Conservation (phyloP, 345 rosid genomes). For the Brassica carinata region DNA sequence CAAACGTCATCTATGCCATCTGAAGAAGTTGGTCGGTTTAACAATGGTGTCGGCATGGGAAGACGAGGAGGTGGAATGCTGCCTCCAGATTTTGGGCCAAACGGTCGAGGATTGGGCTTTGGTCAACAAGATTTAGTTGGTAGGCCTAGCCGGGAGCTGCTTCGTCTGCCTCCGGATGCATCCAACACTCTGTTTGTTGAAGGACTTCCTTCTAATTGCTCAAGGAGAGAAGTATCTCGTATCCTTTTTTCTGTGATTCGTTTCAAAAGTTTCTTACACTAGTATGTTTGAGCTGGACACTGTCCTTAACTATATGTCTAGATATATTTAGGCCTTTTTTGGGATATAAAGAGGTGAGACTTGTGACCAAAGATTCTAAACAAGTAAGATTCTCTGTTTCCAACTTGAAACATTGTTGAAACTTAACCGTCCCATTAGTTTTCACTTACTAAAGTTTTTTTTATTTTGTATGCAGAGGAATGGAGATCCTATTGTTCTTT, state of each 20-base stretch:
- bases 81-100: constrained; percentile 51
- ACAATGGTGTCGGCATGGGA: constrained; percentile 46
- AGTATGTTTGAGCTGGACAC: constrained; percentile 17
- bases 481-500: constrained; percentile 81
- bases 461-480: constrained; percentile 59
- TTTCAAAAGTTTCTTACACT: not conserved
- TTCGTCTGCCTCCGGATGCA: constrained; percentile 71
- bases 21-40: constrained; percentile 56
- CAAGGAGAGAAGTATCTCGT: constrained; percentile 85
- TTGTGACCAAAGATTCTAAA: constrained; percentile 73
- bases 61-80: constrained; percentile 46
- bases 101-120: constrained; percentile 51
- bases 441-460: not conserved
- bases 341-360: constrained; percentile 83
- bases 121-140: constrained; percentile 44
- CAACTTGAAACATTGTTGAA: constrained; percentile 1
- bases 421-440: not conserved
- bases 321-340: constrained; percentile 89
- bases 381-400: constrained; percentile 48
- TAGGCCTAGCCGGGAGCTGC: constrained; percentile 49
- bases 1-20: constrained; percentile 60
- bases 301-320: constrained; percentile 46
- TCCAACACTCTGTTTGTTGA: constrained; percentile 81
- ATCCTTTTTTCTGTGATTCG: constrained; percentile 50
- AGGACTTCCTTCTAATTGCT: constrained; percentile 77